phyloP scores from a whole-genome alignment of 1,139 yeast species.

The Keqinozyma sinolaborantium region DNA sequence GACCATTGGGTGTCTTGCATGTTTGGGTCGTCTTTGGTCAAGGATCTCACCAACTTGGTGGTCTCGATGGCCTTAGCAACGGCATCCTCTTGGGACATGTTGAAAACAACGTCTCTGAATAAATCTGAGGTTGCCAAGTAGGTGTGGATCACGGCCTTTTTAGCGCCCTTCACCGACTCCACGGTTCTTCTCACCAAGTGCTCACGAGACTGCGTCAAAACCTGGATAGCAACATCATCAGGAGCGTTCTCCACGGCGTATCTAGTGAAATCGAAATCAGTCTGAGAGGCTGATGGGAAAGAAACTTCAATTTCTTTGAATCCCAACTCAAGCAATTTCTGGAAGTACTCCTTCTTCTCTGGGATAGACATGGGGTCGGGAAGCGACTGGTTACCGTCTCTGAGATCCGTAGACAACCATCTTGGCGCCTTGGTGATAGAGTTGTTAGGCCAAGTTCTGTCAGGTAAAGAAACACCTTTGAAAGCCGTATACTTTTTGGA shows the following conservation, averaged over 20 bases:
- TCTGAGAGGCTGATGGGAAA: constrained; percentile 94
- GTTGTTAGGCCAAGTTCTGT: constrained; percentile 86
- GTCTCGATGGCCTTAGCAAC: constrained; percentile 78
- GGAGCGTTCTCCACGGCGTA: constrained; percentile 93
- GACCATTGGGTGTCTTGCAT: constrained; percentile 77
- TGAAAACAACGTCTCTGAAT: constrained; percentile 89
- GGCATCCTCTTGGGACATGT: constrained; percentile 78
- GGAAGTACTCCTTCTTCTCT: constrained; percentile 86
- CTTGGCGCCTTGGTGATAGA: constrained; percentile 80
- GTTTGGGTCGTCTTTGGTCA: constrained; percentile 85
- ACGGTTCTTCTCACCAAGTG: constrained; percentile 86
- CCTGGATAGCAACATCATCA: constrained; percentile 88
- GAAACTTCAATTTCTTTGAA: constrained; percentile 97
- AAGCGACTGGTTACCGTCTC: constrained; percentile 96
- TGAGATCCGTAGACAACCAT: constrained; percentile 92
- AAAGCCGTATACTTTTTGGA: constrained; percentile 71
- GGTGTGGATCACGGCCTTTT: constrained; percentile 84
- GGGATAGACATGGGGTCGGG: constrained; percentile 95
- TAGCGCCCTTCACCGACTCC: constrained; percentile 86
- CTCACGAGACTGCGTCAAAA: constrained; percentile 87
- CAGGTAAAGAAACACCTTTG: constrained; percentile 62
- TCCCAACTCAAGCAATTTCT: constrained; percentile 82
- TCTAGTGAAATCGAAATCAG: constrained; percentile 93
- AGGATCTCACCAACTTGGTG: constrained; percentile 70
- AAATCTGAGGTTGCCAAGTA: constrained; percentile 90